A percentile compares a stretch with the other conserved stretches of the same genome.
Conservation (phyloP, 2,329 filamentous ascomycete genomes). For the Orbilia blumenaviensis region DNA sequence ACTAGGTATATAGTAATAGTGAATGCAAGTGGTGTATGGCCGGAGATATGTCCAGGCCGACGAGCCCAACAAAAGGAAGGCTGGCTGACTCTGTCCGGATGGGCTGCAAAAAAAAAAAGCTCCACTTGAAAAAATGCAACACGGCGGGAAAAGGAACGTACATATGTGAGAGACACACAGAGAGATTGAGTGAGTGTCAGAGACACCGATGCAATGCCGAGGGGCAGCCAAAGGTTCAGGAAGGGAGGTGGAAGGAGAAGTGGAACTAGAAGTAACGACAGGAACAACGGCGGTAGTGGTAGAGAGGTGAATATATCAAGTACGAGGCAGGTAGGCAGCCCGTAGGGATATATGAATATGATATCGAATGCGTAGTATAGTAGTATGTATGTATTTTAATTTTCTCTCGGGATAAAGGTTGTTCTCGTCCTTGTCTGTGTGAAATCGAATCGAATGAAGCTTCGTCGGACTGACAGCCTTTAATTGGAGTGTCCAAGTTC, state of each 20-base stretch:
- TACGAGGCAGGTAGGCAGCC: too few relatives aligned
- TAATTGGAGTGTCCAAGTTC: conserved; percentile 28
- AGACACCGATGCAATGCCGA: too few relatives aligned
- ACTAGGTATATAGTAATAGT: neutral
- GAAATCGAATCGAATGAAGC: too few relatives aligned
- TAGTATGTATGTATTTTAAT: conserved; percentile 8
- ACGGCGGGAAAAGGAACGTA: conserved; percentile 41
- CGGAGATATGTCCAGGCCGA: neutral
- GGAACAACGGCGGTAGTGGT: conserved; percentile 11
- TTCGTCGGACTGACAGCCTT: conserved; percentile 37
- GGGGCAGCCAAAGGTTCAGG: too few relatives aligned
- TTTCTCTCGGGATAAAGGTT: conserved; percentile 45
- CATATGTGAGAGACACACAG: conserved; percentile 6
- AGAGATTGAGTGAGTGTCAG: too few relatives aligned
- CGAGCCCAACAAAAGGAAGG: conserved; percentile 30
- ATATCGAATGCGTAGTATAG: too few relatives aligned
- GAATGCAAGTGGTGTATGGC: too few relatives aligned
- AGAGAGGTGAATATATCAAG: neutral
- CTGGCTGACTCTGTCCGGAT: neutral
- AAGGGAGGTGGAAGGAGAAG: too few relatives aligned
- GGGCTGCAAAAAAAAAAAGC: neutral
- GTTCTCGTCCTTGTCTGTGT: neutral
- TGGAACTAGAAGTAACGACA: conserved; percentile 18
- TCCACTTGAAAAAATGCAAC: conserved; percentile 43
- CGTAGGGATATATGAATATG: neutral